phyloP scores from a whole-genome alignment of 2,329 filamentous ascomycete genomes.

The Aspergillus ibericus region DNA sequence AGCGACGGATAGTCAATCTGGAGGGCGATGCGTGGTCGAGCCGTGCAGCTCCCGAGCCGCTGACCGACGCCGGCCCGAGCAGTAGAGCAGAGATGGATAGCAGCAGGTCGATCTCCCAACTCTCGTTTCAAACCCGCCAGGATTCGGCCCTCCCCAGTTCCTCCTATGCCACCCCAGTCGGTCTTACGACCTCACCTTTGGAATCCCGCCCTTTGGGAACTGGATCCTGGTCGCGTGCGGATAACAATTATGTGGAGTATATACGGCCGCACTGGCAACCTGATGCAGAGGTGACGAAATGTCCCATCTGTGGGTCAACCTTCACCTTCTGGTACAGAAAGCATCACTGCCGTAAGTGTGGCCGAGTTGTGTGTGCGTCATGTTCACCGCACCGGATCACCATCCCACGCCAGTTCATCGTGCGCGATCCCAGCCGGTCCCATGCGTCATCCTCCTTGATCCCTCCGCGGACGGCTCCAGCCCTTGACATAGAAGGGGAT shows the following conservation, averaged over 20 bases:
- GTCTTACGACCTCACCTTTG: slow-evolving; percentile 34
- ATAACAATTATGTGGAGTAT: slow-evolving; percentile 41
- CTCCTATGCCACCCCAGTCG: slow-evolving; percentile 35
- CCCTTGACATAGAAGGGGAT: slow-evolving; percentile 50
- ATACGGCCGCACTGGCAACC: slow-evolving; percentile 81
- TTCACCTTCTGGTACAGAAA: slow-evolving; percentile 87
- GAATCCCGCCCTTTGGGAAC: slow-evolving; percentile 10
- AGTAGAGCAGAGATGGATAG: slow-evolving; percentile 22
- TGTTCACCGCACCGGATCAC: slow-evolving; percentile 95
- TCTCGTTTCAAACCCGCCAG: slow-evolving; percentile 18
- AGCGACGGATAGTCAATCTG: slow-evolving; percentile 43
- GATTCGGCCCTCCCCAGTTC: slow-evolving; percentile 23
- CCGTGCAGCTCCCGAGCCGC: slow-evolving; percentile 11
- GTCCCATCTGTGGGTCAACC: slow-evolving; percentile 72
- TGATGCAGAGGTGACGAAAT: slow-evolving; percentile 76
- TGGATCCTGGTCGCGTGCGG: slow-evolving; percentile 18
- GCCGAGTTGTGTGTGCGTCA: slow-evolving; percentile 81
- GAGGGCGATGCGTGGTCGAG: slow-evolving; percentile 29
- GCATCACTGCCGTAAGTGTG: slow-evolving; percentile 96
- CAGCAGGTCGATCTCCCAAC: slow-evolving; percentile 28
- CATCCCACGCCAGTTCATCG: slow-evolving; percentile 90
- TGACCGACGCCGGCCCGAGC: slow-evolving; percentile 17
- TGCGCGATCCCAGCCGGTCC: slow-evolving; percentile 56
- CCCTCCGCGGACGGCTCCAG: slow-evolving; percentile 43
- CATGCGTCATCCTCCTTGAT: slow-evolving; percentile 44